Percentiles rank a stretch among this genome's conserved stretches.
Evolutionary conservation across 1,139 yeast species (phyloP).

Genomic region (Yamadazyma dushanensis): DNA sequence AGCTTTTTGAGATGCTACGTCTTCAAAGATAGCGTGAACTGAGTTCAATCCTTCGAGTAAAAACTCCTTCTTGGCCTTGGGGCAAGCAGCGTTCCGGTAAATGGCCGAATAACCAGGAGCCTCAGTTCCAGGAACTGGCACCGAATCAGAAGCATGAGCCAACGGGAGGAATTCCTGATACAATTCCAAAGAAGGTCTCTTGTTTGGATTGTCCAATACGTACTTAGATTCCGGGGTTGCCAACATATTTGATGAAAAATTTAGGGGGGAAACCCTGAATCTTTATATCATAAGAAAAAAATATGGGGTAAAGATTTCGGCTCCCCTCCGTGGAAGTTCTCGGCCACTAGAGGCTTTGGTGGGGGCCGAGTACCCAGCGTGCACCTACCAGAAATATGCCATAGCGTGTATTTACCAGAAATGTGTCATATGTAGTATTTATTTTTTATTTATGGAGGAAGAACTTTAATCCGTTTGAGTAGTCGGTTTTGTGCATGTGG

Average conservation of each 20-base stretch:
- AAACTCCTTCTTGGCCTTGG: constrained; percentile 23
- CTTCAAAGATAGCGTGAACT: constrained; percentile 25
- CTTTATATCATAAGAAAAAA: constrained; percentile 1
- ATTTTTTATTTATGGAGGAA: constrained; percentile 8
- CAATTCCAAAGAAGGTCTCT: constrained; percentile 18
- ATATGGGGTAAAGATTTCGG: constrained; percentile 3
- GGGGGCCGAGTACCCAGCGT: too few species aligned
- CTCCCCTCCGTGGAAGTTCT: neutral
- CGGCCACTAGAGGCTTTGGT: too few species aligned
- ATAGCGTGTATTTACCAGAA: too few species aligned
- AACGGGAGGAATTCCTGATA: constrained; percentile 27
- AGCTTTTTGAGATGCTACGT: constrained; percentile 19
- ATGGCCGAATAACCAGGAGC: constrained; percentile 31
- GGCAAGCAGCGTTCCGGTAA: constrained; percentile 30
- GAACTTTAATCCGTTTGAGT: constrained; percentile 14
- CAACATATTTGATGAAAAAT: constrained; percentile 10
- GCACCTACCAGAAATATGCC: too few species aligned
- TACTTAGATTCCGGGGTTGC: constrained; percentile 17
- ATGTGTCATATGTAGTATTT: too few species aligned
- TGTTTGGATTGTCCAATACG: constrained; percentile 20
- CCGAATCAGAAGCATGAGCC: constrained; percentile 18
- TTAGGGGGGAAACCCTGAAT: neutral
- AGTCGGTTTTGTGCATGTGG: constrained; percentile 18
- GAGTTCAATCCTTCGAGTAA: constrained; percentile 29
- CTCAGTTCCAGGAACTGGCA: constrained; percentile 31